Evolutionary conservation across 2,329 filamentous ascomycete genomes (phyloP), one percentile per base, ranked within the genome.

Genomic region (Paecilomyces formosus): DNA sequence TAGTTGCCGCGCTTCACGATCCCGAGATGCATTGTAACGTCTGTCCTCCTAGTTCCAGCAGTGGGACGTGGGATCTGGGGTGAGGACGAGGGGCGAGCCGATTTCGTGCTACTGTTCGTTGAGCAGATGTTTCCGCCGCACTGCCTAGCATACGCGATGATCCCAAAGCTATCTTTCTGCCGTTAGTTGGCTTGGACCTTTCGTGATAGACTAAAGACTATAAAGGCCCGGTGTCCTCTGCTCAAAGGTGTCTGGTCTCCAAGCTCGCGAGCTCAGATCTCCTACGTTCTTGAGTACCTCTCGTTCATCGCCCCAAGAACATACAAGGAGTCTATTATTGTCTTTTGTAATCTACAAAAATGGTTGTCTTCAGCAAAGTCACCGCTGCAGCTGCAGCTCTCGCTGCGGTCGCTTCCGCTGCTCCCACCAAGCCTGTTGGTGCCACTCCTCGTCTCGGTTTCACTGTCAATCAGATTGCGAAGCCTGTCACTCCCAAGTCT

Each of bases 341-440:
- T 39, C 49, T 53, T 54, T 28, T 57, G n/a, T 39, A 21, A 31
- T 35, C 31, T n/a, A 59, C 64, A 70, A 21, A 31, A 24, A 73
- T 73, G 71, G 70, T 73, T 60, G 66, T 71, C 65, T 66, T 73
- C 64, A 70, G 63, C 63, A 70, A 69, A 57, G 55, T 70, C 45
- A 66, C 69, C 12, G 60, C 63, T 45, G 61, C 64, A 35, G 55
- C 68, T 35, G 60, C 68, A 53, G 65, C 68, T 59, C 62, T 74
- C 18, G 63, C 70, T 22, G 63, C 66, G 55, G 58, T 67, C 39
- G 64, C 62, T 6, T 70, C 65, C 18, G 72, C 72, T 55, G 63
- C 68, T 51, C 71, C 71, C 15, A 62, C 61, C 33, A 60, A 39
- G 35, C 35, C 35, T 39, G 35, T 39, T 39, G 35, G 35, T 39